Percentiles rank a stretch among this genome's conserved stretches.
Conservation (phyloP, 441 rosid genomes). For the Populus hybrid region DNA sequence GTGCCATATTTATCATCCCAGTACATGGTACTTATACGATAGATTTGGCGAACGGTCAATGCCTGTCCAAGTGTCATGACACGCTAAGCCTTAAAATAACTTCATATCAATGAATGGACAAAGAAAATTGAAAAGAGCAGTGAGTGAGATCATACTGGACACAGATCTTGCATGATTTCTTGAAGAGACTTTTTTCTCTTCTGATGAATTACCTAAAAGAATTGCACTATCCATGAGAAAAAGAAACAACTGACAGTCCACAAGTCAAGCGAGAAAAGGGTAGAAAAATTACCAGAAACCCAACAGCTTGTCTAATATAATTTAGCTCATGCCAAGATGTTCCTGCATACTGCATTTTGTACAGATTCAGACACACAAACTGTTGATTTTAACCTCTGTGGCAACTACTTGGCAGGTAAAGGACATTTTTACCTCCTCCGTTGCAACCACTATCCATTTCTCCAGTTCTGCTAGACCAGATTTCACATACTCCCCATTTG, state of each 20-base stretch:
- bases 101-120: slow-evolving; percentile 12
- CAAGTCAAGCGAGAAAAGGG: slow-evolving; percentile 17
- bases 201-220: slow-evolving; percentile 89
- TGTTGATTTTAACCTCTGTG: background rate
- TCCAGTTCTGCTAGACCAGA: slow-evolving; percentile 96
- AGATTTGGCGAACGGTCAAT: slow-evolving; percentile 92
- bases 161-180: slow-evolving; percentile 89
- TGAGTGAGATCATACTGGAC: slow-evolving; percentile 59
- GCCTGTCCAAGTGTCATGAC: slow-evolving; percentile 43
- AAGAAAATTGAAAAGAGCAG: slow-evolving; percentile 13
- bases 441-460: slow-evolving; percentile 83
- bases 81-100: slow-evolving; percentile 10
- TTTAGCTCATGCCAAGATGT: slow-evolving; percentile 98
- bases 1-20: slow-evolving; percentile 99
- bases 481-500: slow-evolving; percentile 97
- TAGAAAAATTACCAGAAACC: slow-evolving; percentile 70
- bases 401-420: background rate
- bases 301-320: slow-evolving; percentile 98
- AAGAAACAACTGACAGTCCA: background rate
- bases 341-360: slow-evolving; percentile 74
- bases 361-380: slow-evolving; percentile 29
- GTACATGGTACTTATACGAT: slow-evolving; percentile 98
- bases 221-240: slow-evolving; percentile 18
- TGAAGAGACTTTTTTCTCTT: slow-evolving; percentile 88
- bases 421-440: slow-evolving; percentile 66